Base-by-base conservation (phyloP, 306 rosid genomes). In the Vigna radiata region DNA sequence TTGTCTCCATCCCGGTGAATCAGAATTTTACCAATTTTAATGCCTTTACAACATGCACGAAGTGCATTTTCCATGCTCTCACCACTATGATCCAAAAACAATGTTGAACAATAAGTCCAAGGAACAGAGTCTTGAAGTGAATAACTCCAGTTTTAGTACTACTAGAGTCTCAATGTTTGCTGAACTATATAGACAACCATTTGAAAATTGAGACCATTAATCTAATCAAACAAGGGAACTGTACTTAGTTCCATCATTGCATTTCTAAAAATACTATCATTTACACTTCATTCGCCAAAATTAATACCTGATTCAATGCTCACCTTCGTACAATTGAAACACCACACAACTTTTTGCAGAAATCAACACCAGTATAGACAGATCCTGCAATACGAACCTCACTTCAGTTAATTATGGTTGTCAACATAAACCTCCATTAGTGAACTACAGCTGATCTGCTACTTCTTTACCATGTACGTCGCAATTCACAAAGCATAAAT, bases 1-100 rank as follows among this genome's bases (percentile, higher is more conserved):
- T 95, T 68, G 72, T 94, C 99, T 81, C 99, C 99, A 86, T 85
- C 99, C 12, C 99, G 95, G 79, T 95, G 99, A 80, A 95, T 95
- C 82, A 95, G 86, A 79, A 95, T 95, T 88, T 95, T 95, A 77
- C 99, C 99, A 83, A 95, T 95, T 86, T 95, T 95, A 59, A 95
- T 95, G 72, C 99, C 97, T 81, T 95, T 95, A 88, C 99, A 95
- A 78, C 99, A 92, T 75, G 99, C 97, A 72, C 97, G 97, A 71
- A 95, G 79, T 16, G 98, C 98, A 76, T 91, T 94, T 88, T 94
- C 98, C 98, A 94, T 94, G 89, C 98, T 94, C 85, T 92, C 99
- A 75, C 99, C 99, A 88, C 99, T 95, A 41, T 39, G 59, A 83
- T 50, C 74, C 43, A 85, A 81, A 75, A 83, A 78, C 77, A 86